Evolutionary conservation across 192 early-diverging fungal genomes (phyloP).

Genomic region (Backusella tuberculispora): DNA sequence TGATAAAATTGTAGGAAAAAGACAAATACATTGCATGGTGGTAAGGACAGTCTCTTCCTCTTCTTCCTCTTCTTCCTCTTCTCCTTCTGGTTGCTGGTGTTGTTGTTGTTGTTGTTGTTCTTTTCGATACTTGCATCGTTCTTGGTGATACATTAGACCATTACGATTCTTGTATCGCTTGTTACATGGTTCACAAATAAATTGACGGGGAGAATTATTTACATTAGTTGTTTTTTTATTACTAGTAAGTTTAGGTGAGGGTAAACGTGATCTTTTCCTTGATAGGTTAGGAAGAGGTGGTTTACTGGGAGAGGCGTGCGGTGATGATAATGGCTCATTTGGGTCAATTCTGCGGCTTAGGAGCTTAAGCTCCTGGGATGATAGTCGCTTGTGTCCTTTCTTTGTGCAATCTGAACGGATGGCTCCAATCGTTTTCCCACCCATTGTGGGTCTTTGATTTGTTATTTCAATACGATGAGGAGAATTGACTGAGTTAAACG

Average conservation of each 20-base stretch:
- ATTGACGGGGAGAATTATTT: constrained; percentile 14
- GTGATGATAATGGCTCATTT: constrained; percentile 19
- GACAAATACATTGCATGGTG: not conserved
- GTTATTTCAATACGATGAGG: constrained; percentile 7
- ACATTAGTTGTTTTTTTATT: not conserved
- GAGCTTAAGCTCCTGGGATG: constrained; percentile 30
- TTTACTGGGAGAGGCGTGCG: constrained; percentile 26
- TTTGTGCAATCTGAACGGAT: not conserved
- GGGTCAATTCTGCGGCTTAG: constrained; percentile 37
- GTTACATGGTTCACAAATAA: constrained; percentile 62
- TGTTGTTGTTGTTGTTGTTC: not conserved
- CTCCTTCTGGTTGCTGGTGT: not conserved
- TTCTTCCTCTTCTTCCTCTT: too few species aligned
- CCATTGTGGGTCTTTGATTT: constrained; percentile 23
- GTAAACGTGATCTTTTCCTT: not conserved
- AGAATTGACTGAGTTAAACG: constrained; percentile 3
- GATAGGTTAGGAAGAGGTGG: constrained; percentile 17
- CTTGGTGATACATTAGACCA: constrained; percentile 59
- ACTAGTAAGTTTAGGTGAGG: not conserved
- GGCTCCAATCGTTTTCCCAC: constrained; percentile 19
- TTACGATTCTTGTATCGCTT: constrained; percentile 66
- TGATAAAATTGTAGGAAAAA: not conserved
- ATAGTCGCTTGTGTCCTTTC: constrained; percentile 3
- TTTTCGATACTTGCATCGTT: constrained; percentile 26
- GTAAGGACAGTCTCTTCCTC: too few species aligned